Evolutionary conservation across 1,284 basidiomycete species (phyloP).

Genomic region (Apiotrichum gamsii): DNA sequence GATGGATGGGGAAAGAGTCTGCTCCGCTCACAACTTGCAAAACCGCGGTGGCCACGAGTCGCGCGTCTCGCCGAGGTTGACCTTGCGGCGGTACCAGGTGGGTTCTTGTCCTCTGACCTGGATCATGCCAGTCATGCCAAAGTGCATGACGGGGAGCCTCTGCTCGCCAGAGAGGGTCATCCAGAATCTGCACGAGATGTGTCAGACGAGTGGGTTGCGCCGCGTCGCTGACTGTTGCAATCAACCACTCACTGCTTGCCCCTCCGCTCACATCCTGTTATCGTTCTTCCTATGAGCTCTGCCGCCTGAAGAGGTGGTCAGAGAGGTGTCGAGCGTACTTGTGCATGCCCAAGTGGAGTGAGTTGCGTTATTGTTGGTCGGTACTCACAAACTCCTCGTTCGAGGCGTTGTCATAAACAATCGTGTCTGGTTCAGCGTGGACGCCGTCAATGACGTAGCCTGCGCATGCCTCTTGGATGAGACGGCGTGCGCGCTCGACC

Average conservation of each 20-base stretch:
- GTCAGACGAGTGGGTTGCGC: neutral
- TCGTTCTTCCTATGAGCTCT: slow-evolving; percentile 57
- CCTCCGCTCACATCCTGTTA: slow-evolving; percentile 60
- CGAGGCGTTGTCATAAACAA: slow-evolving; percentile 61
- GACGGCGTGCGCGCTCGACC: slow-evolving; percentile 63
- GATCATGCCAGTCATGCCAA: slow-evolving; percentile 76
- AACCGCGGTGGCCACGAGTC: slow-evolving; percentile 72
- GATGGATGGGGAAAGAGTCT: too few relatives aligned
- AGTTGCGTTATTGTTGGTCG: too few relatives aligned
- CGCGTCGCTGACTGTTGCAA: neutral
- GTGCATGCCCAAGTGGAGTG: too few relatives aligned
- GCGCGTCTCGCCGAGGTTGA: slow-evolving; percentile 50
- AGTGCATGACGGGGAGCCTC: slow-evolving; percentile 64
- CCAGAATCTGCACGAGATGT: slow-evolving; percentile 55
- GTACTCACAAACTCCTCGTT: slow-evolving; percentile 61
- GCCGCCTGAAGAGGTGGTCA: slow-evolving; percentile 57
- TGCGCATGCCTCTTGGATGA: slow-evolving; percentile 55
- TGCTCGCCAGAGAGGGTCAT: slow-evolving; percentile 61
- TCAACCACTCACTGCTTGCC: slow-evolving; percentile 56
- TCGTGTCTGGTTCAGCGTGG: slow-evolving; percentile 59
- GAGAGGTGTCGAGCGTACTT: too few relatives aligned
- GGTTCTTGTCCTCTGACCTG: slow-evolving; percentile 63
- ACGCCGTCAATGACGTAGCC: slow-evolving; percentile 58
- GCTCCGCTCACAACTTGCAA: slow-evolving; percentile 35
- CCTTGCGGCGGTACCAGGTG: slow-evolving; percentile 57